These are phyloP conservation scores for Xanthoparmelia taractica DNA, from an alignment of 495 filamentous ascomycete species.

Conservation along the genomic window DNA sequence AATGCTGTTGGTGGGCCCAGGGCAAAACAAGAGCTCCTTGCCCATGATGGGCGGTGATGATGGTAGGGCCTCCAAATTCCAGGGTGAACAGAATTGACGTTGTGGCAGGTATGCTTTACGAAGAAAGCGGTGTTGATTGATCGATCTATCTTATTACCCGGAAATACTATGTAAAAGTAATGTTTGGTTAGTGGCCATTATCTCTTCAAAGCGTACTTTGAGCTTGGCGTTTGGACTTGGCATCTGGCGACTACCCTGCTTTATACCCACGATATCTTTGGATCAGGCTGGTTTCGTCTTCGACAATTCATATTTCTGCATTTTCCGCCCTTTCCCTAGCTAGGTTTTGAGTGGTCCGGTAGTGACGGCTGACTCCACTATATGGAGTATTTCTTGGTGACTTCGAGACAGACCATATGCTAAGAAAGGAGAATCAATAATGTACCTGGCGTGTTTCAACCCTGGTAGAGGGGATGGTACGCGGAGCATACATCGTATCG, in stretches of 20 bases:
- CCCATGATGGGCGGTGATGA: conserved; percentile 20
- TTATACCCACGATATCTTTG: conserved; percentile 12
- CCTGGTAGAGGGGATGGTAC: not conserved
- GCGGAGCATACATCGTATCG: not conserved
- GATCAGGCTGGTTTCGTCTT: conserved; percentile 13
- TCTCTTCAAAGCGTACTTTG: conserved; percentile 2
- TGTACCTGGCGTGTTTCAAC: not conserved
- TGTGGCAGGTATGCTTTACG: conserved; percentile 7
- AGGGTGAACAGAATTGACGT: not conserved
- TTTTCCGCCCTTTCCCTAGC: not conserved
- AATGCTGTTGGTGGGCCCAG: conserved; percentile 47
- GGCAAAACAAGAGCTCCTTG: conserved; percentile 28
- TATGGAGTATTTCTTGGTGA: not conserved
- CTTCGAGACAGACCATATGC: not conserved
- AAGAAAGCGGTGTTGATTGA: conserved; percentile 12
- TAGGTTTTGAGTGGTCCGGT: not conserved
- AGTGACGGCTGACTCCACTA: not conserved
- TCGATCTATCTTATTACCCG: conserved; percentile 7
- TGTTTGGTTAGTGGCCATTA: conserved; percentile 5
- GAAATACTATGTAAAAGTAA: conserved; percentile 21
- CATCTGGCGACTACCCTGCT: conserved; percentile 8
- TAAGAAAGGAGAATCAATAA: not conserved
- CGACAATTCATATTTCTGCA: not conserved
- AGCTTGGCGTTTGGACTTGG: conserved; percentile 9
- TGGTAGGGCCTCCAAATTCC: conserved; percentile 4